Percentiles rank a stretch among this genome's conserved stretches.
Evolutionary conservation across 2,329 filamentous ascomycete genomes (phyloP).

Genomic region (Scleromitrula shiraiana): DNA sequence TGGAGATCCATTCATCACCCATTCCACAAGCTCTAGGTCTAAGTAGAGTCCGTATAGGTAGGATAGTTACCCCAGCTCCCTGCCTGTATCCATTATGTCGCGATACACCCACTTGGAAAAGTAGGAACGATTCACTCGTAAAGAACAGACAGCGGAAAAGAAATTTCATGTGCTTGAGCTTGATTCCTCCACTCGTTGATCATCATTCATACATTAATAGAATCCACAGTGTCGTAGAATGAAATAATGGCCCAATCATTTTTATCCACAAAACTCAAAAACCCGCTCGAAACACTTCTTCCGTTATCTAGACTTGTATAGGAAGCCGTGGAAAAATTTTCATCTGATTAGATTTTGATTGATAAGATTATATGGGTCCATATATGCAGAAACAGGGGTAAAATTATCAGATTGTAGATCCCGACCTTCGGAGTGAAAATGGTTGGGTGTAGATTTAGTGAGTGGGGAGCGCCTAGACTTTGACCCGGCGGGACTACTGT

Average conservation of each 20-base stretch:
- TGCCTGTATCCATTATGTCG: too few relatives aligned
- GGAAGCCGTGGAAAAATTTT: not conserved
- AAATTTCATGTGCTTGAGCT: not conserved
- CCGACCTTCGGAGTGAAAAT: not conserved
- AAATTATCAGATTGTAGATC: conserved; percentile 1
- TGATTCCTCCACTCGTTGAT: not conserved
- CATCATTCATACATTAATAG: not conserved
- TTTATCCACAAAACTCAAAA: not conserved
- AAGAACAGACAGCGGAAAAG: not conserved
- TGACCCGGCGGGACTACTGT: too few relatives aligned
- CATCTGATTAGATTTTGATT: conserved; percentile 12
- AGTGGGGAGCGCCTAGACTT: too few relatives aligned
- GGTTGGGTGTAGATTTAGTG: conserved; percentile 2
- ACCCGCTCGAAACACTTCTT: not conserved
- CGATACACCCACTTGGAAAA: too few relatives aligned
- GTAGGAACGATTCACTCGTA: too few relatives aligned
- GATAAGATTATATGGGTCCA: conserved; percentile 5
- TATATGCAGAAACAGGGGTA: not conserved
- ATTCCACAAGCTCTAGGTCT: too few relatives aligned
- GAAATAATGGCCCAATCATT: not conserved
- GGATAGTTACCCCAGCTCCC: too few relatives aligned
- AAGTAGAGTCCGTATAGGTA: too few relatives aligned
- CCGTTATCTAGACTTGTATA: not conserved
- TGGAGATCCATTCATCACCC: too few relatives aligned
- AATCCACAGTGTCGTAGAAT: not conserved